A percentile compares a stretch with the other conserved stretches of the same genome.
Conservation (phyloP, 768 basidiomycete species). For the Pleurotus tuber-regium region DNA sequence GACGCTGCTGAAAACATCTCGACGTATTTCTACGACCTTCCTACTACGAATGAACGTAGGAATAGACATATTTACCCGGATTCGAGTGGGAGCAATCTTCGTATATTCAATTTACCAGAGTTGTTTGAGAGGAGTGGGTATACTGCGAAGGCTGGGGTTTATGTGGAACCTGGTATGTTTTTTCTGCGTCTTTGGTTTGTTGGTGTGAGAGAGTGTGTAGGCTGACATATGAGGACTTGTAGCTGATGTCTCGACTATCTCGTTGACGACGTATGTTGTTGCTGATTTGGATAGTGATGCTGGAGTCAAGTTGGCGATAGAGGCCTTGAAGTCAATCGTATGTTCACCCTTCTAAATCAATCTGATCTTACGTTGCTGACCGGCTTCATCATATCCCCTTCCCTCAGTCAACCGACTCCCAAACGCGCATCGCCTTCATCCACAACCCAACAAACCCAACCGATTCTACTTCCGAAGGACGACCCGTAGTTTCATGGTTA, state of each 20-base stretch:
- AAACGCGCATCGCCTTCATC: conserved; percentile 69
- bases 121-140: conserved; percentile 48
- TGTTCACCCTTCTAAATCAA: no score
- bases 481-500: conserved; percentile 40
- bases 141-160: no score
- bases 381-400: no score
- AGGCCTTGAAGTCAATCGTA: conserved; percentile 68
- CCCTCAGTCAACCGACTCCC: conserved; percentile 44
- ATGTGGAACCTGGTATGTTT: conserved; percentile 52
- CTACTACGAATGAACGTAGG: conserved; percentile 65
- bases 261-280: conserved; percentile 61
- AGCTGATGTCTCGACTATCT: no score
- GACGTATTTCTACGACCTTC: conserved; percentile 89
- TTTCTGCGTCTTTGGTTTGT: no score
- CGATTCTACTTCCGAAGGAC: conserved; percentile 15
- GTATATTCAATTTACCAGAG: conserved; percentile 54
- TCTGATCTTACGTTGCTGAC: no score
- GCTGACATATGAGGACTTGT: no score
- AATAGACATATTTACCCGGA: conserved; percentile 72
- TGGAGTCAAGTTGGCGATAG: conserved; percentile 58
- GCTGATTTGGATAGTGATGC: conserved; percentile 71
- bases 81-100: conserved; percentile 41
- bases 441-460: conserved; percentile 55
- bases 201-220: no score
- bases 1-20: conserved; percentile 47